Conservation (phyloP, 208 protist genomes). For the Leishmania mexicana region DNA sequence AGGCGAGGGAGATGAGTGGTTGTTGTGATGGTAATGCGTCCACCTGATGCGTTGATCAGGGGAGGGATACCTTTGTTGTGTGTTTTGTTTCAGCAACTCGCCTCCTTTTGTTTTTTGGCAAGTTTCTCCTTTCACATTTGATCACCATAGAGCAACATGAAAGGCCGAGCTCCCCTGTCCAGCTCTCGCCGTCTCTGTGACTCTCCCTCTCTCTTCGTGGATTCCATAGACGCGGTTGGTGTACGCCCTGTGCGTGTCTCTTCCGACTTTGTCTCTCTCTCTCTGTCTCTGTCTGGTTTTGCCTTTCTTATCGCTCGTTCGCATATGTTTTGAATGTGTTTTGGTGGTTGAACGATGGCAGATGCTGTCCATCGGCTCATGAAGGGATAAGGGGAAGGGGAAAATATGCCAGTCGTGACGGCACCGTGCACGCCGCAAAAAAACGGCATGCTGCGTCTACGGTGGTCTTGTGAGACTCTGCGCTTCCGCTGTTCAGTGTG, state of each 20-base stretch:
- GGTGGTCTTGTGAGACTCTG: background rate
- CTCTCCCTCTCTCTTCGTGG: background rate
- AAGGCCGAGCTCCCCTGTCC: background rate
- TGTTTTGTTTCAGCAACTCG: background rate
- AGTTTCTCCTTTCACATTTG: background rate
- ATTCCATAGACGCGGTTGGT: background rate
- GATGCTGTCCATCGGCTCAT: background rate
- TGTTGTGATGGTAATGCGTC: background rate
- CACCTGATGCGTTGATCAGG: background rate
- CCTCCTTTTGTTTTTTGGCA: background rate
- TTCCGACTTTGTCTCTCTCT: background rate
- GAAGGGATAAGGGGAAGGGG: background rate
- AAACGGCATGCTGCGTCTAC: background rate
- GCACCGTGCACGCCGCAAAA: background rate
- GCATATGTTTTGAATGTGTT: background rate
- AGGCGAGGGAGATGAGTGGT: background rate
- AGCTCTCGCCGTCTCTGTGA: background rate
- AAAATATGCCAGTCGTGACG: background rate
- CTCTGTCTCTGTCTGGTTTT: background rate
- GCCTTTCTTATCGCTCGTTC: background rate
- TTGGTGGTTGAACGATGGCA: background rate
- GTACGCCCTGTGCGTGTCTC: background rate
- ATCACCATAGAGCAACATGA: background rate
- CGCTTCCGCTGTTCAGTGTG: background rate
- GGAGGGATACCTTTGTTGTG: background rate